Evolutionary conservation across 257 asterid genomes (phyloP), one percentile per base, ranked within the genome.

Genomic region (Knoxia roxburghii): DNA sequence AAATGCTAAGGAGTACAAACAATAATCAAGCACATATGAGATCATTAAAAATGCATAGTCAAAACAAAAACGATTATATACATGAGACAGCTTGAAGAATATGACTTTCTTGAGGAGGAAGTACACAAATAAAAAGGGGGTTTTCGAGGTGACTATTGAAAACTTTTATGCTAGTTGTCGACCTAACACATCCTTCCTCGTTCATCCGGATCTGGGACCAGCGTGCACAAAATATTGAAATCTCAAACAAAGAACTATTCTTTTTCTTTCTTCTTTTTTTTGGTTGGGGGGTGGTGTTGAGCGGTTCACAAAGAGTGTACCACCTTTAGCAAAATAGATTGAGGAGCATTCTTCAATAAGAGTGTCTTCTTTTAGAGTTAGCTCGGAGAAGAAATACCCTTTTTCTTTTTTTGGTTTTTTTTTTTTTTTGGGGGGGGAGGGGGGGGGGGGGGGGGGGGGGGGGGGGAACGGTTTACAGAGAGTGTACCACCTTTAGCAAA

Each of bases 281-380:
- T n/a, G n/a, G n/a, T n/a, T n/a, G n/a, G n/a, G n/a, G n/a, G n/a
- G n/a, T n/a, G n/a, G n/a, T n/a, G n/a, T n/a, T n/a, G n/a, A n/a
- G n/a, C n/a, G n/a, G 30, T 29, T 41, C 14, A 20, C 1, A 50
- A 57, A 32, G 14, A 41, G 35, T 45, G 3, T 30, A 45, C 70
- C 39, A 54, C 45, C 5, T 0, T 51, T 37, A 32, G 60, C 20
- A 33, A 41, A 37, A 29, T 56, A 37, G 45, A 3, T 18, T 37
- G 23, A 30, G n/a, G 33, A 51, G 39, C 50, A 52, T 52, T 5
- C 35, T 61, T 71, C 81, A 80, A 69, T 79, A 70, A 1, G 67
- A 51, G 69, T 69, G 83, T 71, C 89, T 78, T 82, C 86, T 80
- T 80, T 85, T 85, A 15, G 75, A 75, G 76, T 81, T 88, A 64